Conservation (phyloP, 2,329 filamentous ascomycete genomes). For the Endothia cerciana region DNA sequence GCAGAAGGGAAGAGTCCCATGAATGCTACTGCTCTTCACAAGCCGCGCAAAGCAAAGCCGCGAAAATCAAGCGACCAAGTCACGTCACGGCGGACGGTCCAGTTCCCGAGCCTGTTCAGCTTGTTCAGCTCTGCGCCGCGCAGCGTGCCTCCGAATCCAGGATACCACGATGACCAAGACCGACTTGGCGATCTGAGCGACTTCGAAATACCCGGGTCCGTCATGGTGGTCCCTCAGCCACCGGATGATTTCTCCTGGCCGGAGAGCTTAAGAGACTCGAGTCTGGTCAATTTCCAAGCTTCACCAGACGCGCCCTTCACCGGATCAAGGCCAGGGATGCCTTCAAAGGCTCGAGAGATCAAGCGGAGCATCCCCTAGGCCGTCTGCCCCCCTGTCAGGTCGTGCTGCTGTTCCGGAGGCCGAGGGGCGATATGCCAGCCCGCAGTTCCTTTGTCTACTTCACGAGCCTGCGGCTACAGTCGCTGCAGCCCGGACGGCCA, state of each 20-base stretch:
- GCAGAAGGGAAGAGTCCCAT: not conserved
- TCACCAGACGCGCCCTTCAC: not conserved
- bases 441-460: not conserved
- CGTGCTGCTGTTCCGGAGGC: not conserved
- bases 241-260: not conserved
- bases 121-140: not conserved
- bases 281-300: not conserved
- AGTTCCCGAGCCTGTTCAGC: not conserved
- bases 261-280: not conserved
- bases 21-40: slow-evolving; percentile 9
- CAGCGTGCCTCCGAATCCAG: not conserved
- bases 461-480: not conserved
- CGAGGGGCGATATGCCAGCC: not conserved
- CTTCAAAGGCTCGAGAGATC: not conserved
- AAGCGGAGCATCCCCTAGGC: not conserved
- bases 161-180: slow-evolving; percentile 3
- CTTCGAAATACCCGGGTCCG: not conserved
- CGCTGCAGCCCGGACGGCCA: not conserved
- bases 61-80: slow-evolving; percentile 5
- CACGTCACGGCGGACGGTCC: not conserved
- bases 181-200: not conserved
- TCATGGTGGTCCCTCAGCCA: not conserved
- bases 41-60: not conserved
- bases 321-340: not conserved
- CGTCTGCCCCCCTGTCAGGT: not conserved